These are phyloP conservation scores for Aspergillus neoniger DNA, from an alignment of 2,329 filamentous ascomycete genomes.

Conservation along the genomic window DNA sequence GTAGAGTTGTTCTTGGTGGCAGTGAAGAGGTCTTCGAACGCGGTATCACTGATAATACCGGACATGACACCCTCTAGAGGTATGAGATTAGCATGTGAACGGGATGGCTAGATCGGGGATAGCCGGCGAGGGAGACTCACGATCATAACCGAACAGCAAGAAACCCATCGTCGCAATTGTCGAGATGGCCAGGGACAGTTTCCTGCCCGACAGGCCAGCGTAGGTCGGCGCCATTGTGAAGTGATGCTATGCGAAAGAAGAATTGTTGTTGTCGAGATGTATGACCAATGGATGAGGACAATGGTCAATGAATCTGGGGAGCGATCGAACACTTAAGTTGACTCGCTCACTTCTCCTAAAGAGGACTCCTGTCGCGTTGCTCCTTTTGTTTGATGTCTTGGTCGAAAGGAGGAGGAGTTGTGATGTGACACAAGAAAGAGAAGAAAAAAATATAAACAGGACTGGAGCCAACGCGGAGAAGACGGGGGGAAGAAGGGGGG, in stretches of 20 bases:
- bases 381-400: not conserved
- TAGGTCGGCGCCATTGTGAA: conserved; percentile 55
- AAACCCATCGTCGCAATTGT: conserved; percentile 66
- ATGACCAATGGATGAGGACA: not conserved
- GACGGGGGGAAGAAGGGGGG: conserved; percentile 25
- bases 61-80: conserved; percentile 42
- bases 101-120: too few relatives aligned
- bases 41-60: conserved; percentile 38
- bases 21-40: conserved; percentile 38
- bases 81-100: conserved; percentile 1
- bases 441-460: conserved; percentile 17
- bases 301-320: not conserved
- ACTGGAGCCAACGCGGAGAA: conserved; percentile 21
- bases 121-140: conserved; percentile 30
- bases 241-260: not conserved
- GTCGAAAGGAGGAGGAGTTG: conserved; percentile 5
- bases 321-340: conserved; percentile 4
- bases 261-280: not conserved
- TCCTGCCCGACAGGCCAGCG: conserved; percentile 61
- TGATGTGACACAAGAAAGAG: conserved; percentile 1
- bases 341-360: not conserved
- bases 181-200: conserved; percentile 60
- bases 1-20: conserved; percentile 41
- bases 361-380: not conserved
- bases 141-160: conserved; percentile 62